Percentiles rank a stretch among this genome's conserved stretches.
Conservation (phyloP, 2,329 filamentous ascomycete species). For the Fusarium odoratissimum region DNA sequence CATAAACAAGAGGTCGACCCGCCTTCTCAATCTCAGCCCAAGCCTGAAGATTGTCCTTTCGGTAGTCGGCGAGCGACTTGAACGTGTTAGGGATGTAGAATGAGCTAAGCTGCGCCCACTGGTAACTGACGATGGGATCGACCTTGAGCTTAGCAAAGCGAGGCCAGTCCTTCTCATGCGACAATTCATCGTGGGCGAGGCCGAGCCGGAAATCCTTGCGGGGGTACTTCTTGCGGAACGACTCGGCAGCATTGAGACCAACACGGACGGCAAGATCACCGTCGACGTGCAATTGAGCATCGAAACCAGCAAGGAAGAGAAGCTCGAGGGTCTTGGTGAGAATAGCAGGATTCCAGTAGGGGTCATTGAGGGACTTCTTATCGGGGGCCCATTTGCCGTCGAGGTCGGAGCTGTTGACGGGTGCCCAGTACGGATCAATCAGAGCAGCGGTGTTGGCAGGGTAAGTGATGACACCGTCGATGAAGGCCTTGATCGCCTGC, state of each 20-base stretch:
- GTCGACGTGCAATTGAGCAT: constrained; percentile 42
- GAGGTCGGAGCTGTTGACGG: constrained; percentile 30
- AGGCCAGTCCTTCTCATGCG: constrained; percentile 39
- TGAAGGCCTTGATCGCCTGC: constrained; percentile 45
- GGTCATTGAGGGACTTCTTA: constrained; percentile 38
- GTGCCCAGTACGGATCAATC: constrained; percentile 43
- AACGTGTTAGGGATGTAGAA: constrained; percentile 43
- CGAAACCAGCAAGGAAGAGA: constrained; percentile 36
- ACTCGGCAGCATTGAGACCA: constrained; percentile 40
- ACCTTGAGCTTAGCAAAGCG: constrained; percentile 42
- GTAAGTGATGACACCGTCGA: constrained; percentile 46
- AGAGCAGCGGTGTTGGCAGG: constrained; percentile 45
- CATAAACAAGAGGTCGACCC: constrained; percentile 37
- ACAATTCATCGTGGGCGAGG: constrained; percentile 44
- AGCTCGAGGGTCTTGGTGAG: constrained; percentile 41
- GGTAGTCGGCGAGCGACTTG: constrained; percentile 36
- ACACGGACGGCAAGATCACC: constrained; percentile 43
- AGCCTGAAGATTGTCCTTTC: constrained; percentile 45
- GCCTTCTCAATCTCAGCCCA: constrained; percentile 34
- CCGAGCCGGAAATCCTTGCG: constrained; percentile 38
- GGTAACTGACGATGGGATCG: constrained; percentile 43
- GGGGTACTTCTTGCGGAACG: constrained; percentile 36
- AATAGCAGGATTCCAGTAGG: constrained; percentile 43
- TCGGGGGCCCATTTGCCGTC: constrained; percentile 37
- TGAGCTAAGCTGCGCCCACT: constrained; percentile 45